These are phyloP conservation scores for Petrea volubilis DNA, from an alignment of 257 asterid species.

Conservation along the genomic window DNA sequence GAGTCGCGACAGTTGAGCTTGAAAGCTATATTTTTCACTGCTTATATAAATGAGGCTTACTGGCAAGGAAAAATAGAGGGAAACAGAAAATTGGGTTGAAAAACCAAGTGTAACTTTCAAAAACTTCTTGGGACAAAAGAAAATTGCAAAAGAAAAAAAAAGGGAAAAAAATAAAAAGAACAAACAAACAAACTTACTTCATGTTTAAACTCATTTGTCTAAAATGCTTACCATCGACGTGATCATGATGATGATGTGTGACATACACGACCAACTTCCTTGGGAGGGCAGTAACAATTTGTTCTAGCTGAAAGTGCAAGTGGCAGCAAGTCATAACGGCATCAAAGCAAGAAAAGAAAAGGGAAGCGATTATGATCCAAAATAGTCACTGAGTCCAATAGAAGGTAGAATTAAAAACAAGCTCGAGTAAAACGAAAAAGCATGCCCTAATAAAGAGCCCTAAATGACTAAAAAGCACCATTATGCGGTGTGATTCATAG, in stretches of 20 bases:
- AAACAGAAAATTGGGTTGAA: not conserved
- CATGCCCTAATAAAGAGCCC: not conserved
- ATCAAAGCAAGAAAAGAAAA: constrained; percentile 2
- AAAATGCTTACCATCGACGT: constrained; percentile 74
- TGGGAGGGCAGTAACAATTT: constrained; percentile 77
- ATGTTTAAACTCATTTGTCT: constrained; percentile 1
- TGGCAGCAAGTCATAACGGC: constrained; percentile 24
- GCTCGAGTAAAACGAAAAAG: not conserved
- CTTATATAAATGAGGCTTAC: not conserved
- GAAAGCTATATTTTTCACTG: not conserved
- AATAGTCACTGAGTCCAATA: constrained; percentile 5
- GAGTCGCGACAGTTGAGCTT: too few relatives aligned
- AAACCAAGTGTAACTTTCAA: not conserved
- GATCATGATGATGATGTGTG: constrained; percentile 97
- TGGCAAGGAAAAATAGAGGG: not conserved
- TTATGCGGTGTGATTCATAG: not conserved
- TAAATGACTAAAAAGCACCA: not conserved
- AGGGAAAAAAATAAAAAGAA: not conserved
- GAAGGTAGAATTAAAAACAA: not conserved
- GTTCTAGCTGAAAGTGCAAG: constrained; percentile 63
- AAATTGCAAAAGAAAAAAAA: not conserved
- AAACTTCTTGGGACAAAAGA: not conserved
- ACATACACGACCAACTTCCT: constrained; percentile 74
- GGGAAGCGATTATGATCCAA: not conserved
- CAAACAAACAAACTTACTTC: not conserved